These are phyloP conservation scores for Solanum piurae DNA, from an alignment of 257 asterid species.

Conservation along the genomic window DNA sequence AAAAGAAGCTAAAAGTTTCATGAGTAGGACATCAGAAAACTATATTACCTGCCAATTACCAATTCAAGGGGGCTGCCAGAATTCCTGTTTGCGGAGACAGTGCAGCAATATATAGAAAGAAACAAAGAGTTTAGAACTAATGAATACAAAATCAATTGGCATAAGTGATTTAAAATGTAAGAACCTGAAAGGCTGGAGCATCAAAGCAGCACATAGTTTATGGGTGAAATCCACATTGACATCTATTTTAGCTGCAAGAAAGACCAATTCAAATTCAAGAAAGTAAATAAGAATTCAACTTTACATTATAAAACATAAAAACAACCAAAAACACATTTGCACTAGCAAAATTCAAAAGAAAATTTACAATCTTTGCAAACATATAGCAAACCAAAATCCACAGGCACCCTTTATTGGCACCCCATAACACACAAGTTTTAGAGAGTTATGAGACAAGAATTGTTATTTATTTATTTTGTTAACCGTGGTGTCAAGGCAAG, in stretches of 20 bases:
- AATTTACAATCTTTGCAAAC: background rate
- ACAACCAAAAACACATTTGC: background rate
- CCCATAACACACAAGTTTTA: background rate
- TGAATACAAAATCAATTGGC: background rate
- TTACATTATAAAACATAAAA: background rate
- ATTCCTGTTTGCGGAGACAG: constrained; percentile 39
- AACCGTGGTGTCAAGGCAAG: background rate
- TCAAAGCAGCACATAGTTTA: constrained; percentile 79
- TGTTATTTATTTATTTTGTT: background rate
- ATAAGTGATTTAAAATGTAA: background rate
- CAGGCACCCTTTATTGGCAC: background rate
- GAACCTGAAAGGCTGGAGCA: constrained; percentile 80
- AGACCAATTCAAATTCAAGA: background rate
- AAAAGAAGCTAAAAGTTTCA: background rate
- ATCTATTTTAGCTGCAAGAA: constrained; percentile 81
- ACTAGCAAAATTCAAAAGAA: background rate
- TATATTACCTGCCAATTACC: constrained; percentile 72
- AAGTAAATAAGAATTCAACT: background rate
- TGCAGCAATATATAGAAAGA: constrained; percentile 3
- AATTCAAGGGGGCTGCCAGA: constrained; percentile 74
- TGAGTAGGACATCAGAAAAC: background rate
- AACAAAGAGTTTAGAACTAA: background rate
- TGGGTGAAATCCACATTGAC: constrained; percentile 95
- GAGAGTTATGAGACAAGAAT: background rate
- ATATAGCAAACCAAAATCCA: background rate